Base-by-base conservation (phyloP, 768 basidiomycete species). In the Trametes gibbosa region DNA sequence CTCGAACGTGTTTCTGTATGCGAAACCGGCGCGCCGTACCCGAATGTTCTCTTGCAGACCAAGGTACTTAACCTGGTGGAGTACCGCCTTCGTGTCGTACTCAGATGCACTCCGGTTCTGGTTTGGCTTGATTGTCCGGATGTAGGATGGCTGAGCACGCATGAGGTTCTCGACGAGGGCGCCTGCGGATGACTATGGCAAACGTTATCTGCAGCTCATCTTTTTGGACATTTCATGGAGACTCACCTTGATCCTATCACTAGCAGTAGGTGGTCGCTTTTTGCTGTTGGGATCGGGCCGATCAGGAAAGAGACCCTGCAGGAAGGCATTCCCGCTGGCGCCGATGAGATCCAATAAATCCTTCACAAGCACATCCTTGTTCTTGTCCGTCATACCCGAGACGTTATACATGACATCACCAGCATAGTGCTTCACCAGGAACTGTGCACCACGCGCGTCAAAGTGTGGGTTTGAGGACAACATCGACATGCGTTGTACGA, bases 351-450 rank as follows among this genome's bases (percentile, higher is more conserved):
- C 96, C 55, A 98, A 79, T 17, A 98, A 76, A 70, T 98, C 97
- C 72, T 98, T 98, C 74, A 95, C 82, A 51, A 99, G 80, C 1
- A 93, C 85, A 68, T 99, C 97, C 81, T 99, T 99, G 80, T 99
- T 99, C 82, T 99, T 99, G 75, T 99, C 97, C 16, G 97, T 98
- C 96, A 99, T 99, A 2, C 97, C 97, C 7, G 89, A 72, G 13
- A 98, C 87, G 62, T 95, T 97, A 77, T 99, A 99, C 85, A 94
- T 91, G 62, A 99, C 97, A 69, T 98, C 97, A 66, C 97, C 97
- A 19, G 97, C 97, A 69, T 98, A 99, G 70, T 99, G 97, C 68
- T 86, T 89, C 63, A 99, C 89, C 51, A 99, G 74, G 77, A 98
- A 99, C 70, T 99, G 95, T 14, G 87, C 75, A 13, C 97, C 97